Conservation (phyloP, 306 rosid genomes). For the Sesbania bispinosa region DNA sequence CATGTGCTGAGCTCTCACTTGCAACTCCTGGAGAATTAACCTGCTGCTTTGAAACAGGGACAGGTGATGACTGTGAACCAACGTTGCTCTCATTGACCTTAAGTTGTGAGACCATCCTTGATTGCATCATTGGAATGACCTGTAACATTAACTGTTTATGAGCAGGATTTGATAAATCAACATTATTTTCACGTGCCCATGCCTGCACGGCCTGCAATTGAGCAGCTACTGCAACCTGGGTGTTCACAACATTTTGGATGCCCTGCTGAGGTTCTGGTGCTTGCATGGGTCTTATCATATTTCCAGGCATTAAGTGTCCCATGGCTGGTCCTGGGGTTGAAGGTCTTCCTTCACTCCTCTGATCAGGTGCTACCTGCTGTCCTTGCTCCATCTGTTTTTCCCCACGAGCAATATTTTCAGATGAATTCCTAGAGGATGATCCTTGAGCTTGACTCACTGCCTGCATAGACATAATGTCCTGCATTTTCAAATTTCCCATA, state of each 20-base stretch:
- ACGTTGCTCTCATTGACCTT: slow-evolving; percentile 55
- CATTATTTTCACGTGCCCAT: slow-evolving; percentile 75
- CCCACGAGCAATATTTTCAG: slow-evolving; percentile 66
- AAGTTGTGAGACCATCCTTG: slow-evolving; percentile 68
- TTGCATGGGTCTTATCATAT: slow-evolving; percentile 59
- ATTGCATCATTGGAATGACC: slow-evolving; percentile 70
- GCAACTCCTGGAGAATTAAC: slow-evolving; percentile 60
- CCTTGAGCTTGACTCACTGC: slow-evolving; percentile 59
- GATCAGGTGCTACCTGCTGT: slow-evolving; percentile 60
- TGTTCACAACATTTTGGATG: slow-evolving; percentile 54
- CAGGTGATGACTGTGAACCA: slow-evolving; percentile 63
- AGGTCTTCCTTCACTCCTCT: slow-evolving; percentile 60
- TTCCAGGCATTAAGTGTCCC: slow-evolving; percentile 68
- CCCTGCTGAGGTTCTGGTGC: slow-evolving; percentile 56
- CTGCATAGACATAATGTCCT: slow-evolving; percentile 69
- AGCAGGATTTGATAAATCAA: slow-evolving; percentile 77
- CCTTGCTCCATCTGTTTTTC: slow-evolving; percentile 78
- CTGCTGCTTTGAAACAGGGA: slow-evolving; percentile 71
- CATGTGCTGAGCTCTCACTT: slow-evolving; percentile 73
- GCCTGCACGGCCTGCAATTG: slow-evolving; percentile 83
- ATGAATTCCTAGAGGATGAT: slow-evolving; percentile 55
- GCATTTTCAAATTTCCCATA: slow-evolving; percentile 70
- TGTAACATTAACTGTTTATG: slow-evolving; percentile 66
- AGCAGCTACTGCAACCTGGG: slow-evolving; percentile 60
- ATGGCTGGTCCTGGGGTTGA: slow-evolving; percentile 46